phyloP scores from a whole-genome alignment of 768 basidiomycete genomes.

The Tylopilus rubrobrunneus region DNA sequence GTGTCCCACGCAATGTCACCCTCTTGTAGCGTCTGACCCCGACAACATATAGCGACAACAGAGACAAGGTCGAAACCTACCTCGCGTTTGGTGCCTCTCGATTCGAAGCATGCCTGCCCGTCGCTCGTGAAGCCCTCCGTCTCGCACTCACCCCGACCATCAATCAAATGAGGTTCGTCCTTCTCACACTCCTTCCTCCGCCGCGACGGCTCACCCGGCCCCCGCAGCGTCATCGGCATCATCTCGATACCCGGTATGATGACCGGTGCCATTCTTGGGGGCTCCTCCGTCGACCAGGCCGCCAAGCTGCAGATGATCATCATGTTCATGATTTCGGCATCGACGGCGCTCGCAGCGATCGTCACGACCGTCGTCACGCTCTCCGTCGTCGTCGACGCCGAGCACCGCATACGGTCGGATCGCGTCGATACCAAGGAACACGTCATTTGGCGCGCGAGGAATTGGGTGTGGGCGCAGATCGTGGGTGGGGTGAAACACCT shows the following conservation, averaged over 20 bases:
- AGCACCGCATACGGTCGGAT: conserved; percentile 62
- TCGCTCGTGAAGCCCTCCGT: conserved; percentile 74
- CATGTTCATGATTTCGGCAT: conserved; percentile 89
- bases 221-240: conserved; percentile 61
- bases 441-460: conserved; percentile 32
- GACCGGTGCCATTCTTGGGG: conserved; percentile 88
- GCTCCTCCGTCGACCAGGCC: conserved; percentile 79
- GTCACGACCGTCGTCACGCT: conserved; percentile 59
- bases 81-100: conserved; percentile 84
- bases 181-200: not conserved
- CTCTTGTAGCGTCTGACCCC: not conserved
- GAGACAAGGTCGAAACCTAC: conserved; percentile 81
- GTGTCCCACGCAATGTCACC: conserved; percentile 19
- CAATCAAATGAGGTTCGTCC: conserved; percentile 74
- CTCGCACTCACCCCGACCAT: conserved; percentile 78
- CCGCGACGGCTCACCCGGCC: not conserved
- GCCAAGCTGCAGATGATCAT: conserved; percentile 89
- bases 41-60: conserved; percentile 55
- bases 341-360: conserved; percentile 68
- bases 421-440: conserved; percentile 45
- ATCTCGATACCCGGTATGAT: conserved; percentile 89
- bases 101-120: conserved; percentile 77
- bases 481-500: conserved; percentile 7
- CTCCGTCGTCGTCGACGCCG: conserved; percentile 58
- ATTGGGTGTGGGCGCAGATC: conserved; percentile 25